Conservation (phyloP, 2,329 filamentous ascomycete genomes). For the Exophiala aquamarina region DNA sequence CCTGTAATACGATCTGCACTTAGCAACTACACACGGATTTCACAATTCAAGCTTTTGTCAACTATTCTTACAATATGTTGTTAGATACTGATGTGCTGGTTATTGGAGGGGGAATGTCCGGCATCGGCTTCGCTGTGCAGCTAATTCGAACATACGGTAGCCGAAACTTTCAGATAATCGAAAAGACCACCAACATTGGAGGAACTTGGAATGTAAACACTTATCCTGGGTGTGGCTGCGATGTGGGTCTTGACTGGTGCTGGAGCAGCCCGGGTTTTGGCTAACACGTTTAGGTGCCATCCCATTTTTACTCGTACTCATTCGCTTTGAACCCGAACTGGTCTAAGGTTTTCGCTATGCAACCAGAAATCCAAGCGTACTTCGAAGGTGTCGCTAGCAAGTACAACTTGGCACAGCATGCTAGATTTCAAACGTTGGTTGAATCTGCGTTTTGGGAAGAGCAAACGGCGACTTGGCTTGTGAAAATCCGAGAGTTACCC, state of each 20-base stretch:
- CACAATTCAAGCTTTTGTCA: too few species aligned
- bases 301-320: slow-evolving; percentile 23
- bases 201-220: slow-evolving; percentile 17
- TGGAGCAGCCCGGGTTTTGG: not conserved
- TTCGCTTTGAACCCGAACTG: slow-evolving; percentile 27
- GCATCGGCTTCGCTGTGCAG: slow-evolving; percentile 10
- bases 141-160: slow-evolving; percentile 2
- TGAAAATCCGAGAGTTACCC: slow-evolving; percentile 27
- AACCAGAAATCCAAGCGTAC: not conserved
- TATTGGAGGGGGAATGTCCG: slow-evolving; percentile 15
- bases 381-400: not conserved
- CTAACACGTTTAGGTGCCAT: slow-evolving; percentile 31
- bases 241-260: slow-evolving; percentile 1
- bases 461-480: slow-evolving; percentile 26
- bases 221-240: slow-evolving; percentile 16
- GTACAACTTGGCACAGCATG: not conserved
- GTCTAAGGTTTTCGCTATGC: slow-evolving; percentile 12
- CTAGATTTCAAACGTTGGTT: slow-evolving; percentile 17
- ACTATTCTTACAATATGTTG: too few species aligned
- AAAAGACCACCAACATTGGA: slow-evolving; percentile 7
- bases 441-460: slow-evolving; percentile 26
- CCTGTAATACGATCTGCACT: too few species aligned
- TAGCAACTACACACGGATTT: too few species aligned
- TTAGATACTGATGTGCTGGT: too few species aligned
- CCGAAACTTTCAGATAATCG: slow-evolving; percentile 11